Evolutionary conservation across 139 green algal genomes (phyloP).

Genomic region (Astrephomene gubernaculifera): DNA sequence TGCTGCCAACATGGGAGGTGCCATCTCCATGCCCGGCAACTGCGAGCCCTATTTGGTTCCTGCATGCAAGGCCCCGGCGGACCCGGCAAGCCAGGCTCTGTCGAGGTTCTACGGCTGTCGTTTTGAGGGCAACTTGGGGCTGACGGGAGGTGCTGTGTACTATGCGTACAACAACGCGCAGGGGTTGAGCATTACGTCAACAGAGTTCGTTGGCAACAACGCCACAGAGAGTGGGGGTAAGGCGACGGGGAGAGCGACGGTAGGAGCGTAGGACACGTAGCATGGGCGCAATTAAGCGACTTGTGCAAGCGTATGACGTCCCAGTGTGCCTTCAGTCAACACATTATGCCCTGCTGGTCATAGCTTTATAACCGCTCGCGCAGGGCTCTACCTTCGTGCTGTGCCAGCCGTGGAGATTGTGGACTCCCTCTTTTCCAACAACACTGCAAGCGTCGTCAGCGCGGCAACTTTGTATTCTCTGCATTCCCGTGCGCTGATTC

Average conservation of each 20-base stretch:
- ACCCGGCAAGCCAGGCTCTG: neutral
- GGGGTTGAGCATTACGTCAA: neutral
- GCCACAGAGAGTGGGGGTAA: neutral
- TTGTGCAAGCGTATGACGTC: too few species aligned
- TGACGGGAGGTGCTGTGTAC: neutral
- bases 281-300: too few species aligned
- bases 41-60: neutral
- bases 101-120: neutral
- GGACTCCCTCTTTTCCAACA: neutral
- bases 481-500: neutral
- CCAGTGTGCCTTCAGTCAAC: too few species aligned
- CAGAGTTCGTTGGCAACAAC: neutral
- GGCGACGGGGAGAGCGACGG: too few species aligned
- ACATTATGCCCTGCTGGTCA: too few species aligned
- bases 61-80: neutral
- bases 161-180: slow-evolving; percentile 7
- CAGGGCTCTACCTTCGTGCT: neutral
- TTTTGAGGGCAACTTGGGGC: neutral
- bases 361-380: too few species aligned
- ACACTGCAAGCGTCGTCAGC: neutral
- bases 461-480: neutral
- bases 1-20: neutral
- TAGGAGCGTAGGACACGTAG: too few species aligned
- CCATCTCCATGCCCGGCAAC: neutral
- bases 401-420: neutral